Evolutionary conservation across 108 stramenopile genomes (phyloP).

Genomic region (Aurantiochytrium sp.): DNA sequence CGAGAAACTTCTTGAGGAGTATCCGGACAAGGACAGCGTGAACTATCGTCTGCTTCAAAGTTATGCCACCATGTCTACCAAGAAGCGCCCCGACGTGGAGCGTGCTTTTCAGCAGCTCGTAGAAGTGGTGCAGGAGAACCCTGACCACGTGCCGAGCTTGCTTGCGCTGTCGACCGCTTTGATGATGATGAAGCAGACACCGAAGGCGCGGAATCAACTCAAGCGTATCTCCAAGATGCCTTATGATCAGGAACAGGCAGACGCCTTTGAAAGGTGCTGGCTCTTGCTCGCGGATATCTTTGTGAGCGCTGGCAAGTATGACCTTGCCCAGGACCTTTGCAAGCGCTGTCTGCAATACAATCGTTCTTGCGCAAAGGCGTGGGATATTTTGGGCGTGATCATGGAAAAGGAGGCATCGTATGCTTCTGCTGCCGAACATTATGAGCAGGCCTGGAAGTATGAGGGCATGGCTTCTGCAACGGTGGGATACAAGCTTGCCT

Average conservation of each 20-base stretch:
- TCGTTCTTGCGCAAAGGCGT: slow-evolving; percentile 46
- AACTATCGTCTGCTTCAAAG: slow-evolving; percentile 25
- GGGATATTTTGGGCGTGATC: slow-evolving; percentile 59
- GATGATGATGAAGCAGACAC: slow-evolving; percentile 40
- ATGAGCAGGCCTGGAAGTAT: slow-evolving; percentile 54
- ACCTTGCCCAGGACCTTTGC: slow-evolving; percentile 53
- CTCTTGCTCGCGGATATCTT: slow-evolving; percentile 57
- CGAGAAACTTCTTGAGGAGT: background rate
- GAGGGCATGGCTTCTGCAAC: slow-evolving; percentile 50
- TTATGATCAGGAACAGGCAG: slow-evolving; percentile 37
- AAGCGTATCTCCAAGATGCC: slow-evolving; percentile 59
- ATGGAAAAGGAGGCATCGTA: slow-evolving; percentile 58
- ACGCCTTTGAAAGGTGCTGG: slow-evolving; percentile 56
- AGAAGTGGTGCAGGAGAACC: slow-evolving; percentile 44
- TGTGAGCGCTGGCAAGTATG: slow-evolving; percentile 53
- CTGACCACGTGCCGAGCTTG: slow-evolving; percentile 48
- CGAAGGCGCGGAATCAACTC: slow-evolving; percentile 54
- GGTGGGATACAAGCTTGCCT: slow-evolving; percentile 59
- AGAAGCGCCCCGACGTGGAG: slow-evolving; percentile 33
- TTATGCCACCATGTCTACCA: slow-evolving; percentile 28
- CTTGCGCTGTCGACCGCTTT: slow-evolving; percentile 52
- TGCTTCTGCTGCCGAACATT: slow-evolving; percentile 54
- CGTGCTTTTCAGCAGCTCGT: slow-evolving; percentile 41
- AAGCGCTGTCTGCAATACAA: slow-evolving; percentile 48
- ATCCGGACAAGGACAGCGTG: background rate